Evolutionary conservation across 176 grass and related monocot genomes (phyloP), one percentile per base, ranked within the genome.

Genomic region (Cymbopogon citratus): DNA sequence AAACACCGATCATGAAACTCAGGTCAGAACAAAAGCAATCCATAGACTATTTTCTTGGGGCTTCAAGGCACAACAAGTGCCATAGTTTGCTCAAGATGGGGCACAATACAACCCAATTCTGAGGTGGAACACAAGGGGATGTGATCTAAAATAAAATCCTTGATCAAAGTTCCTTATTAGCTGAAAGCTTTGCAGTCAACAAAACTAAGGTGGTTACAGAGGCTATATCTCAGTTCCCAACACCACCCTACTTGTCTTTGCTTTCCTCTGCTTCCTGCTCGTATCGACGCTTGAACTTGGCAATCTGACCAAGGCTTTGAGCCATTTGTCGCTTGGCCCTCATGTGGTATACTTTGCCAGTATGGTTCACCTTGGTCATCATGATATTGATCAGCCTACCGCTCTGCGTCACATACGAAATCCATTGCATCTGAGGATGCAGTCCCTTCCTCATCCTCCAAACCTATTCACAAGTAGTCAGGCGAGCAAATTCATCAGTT

Each of bases 291-390:
- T 79, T 79, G 63, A 79, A 79, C 63, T 79, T 79, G 3, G 77
- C 77, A 35, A 79, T 79, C 77, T 79, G 77, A 29, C 77, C 85
- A 6, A 91, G 77, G 77, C 89, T 91, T 21, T 91, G 89, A 2
- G 85, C 89, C 85, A 91, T 85, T 59, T 91, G 89, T 2, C 85
- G 81, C 77, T 87, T 91, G 23, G 89, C 89, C 63, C 89, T 87
- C 81, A 87, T 85, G 64, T 91, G 89, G 38, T 91, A 91, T 57
- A 91, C 81, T 21, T 91, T 91, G 45, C 89, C 89, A 2, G 78
- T 60, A 67, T 85, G 71, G 64, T 81, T 70, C 6, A 91, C 68
- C 77, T 81, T 91, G 54, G 89, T 91, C 89, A 91, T 86, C 81
- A 84, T 81, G 41, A 85, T 73, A 76, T 87, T 74, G 31, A 91